phyloP scores from a whole-genome alignment of 805 yeast species.

The Starmera dryadoides region DNA sequence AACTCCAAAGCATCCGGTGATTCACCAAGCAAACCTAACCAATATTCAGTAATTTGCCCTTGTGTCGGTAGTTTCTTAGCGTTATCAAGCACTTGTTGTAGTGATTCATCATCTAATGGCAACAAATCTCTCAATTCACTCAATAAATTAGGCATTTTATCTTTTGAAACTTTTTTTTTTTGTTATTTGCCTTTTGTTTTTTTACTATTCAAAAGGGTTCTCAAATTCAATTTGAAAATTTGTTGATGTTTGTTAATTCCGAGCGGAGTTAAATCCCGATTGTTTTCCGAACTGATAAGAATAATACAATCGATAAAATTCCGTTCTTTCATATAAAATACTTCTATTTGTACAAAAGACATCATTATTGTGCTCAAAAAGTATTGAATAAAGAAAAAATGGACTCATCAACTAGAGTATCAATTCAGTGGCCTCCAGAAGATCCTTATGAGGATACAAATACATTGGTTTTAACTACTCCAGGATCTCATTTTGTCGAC shows the following conservation, averaged over 20 bases:
- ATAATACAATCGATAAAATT: background rate
- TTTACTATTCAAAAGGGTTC: background rate
- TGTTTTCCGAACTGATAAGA: too few relatives aligned
- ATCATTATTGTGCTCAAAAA: background rate
- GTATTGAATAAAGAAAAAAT: background rate
- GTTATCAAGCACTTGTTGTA: conserved; percentile 48
- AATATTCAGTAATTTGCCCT: conserved; percentile 42
- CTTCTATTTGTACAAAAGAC: too few relatives aligned
- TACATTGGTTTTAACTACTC: conserved; percentile 38
- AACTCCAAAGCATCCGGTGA: conserved; percentile 44
- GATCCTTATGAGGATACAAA: conserved; percentile 31
- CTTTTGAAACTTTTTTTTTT: too few relatives aligned
- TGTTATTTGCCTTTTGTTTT: background rate
- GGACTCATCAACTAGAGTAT: conserved; percentile 30
- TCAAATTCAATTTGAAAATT: background rate
- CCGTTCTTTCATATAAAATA: too few relatives aligned
- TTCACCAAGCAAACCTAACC: conserved; percentile 50
- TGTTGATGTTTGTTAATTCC: background rate
- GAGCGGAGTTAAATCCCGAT: too few relatives aligned
- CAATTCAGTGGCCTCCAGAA: conserved; percentile 42
- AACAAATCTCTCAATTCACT: conserved; percentile 26
- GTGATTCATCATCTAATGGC: conserved; percentile 53
- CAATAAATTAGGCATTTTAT: conserved; percentile 4
- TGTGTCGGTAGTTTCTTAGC: conserved; percentile 39
- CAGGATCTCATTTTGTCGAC: conserved; percentile 37